phyloP scores from a whole-genome alignment of 306 rosid genomes.

The Acacia acuminata region DNA sequence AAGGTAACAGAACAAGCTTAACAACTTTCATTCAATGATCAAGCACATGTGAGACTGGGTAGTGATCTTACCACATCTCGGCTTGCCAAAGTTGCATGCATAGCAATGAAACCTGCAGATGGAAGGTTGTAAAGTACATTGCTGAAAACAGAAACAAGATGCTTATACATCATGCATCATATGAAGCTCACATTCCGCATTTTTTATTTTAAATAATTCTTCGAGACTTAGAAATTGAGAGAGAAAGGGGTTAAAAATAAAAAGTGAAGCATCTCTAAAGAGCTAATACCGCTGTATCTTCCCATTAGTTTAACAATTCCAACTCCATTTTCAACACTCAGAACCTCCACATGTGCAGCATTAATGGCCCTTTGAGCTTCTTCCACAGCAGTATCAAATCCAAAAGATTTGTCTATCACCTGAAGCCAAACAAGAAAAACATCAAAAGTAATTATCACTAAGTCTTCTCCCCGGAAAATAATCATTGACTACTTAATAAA shows the following conservation, averaged over 20 bases:
- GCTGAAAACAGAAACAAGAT: conserved; percentile 33
- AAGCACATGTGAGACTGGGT: conserved; percentile 20
- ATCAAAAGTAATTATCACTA: conserved; percentile 12
- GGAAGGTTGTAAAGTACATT: conserved; percentile 42
- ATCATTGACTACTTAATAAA: conserved; percentile 6
- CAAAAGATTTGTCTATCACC: conserved; percentile 99
- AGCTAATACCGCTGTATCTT: conserved; percentile 76
- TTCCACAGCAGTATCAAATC: conserved; percentile 97
- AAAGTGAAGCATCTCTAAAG: neutral
- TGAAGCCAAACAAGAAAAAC: conserved; percentile 43
- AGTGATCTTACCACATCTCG: conserved; percentile 86
- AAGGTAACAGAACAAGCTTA: conserved; percentile 24
- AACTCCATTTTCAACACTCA: conserved; percentile 89
- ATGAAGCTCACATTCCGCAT: conserved; percentile 15
- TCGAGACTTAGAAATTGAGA: conserved; percentile 17
- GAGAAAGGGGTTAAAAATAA: neutral
- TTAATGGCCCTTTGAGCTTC: conserved; percentile 97
- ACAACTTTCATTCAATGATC: conserved; percentile 10
- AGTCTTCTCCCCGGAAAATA: neutral
- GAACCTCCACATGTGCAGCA: conserved; percentile 97
- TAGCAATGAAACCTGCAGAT: conserved; percentile 92
- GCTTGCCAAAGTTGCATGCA: conserved; percentile 91
- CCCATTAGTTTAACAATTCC: conserved; percentile 97
- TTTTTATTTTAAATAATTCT: conserved; percentile 10
- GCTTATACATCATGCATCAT: conserved; percentile 30